A percentile compares a stretch with the other conserved stretches of the same genome.
Conservation (phyloP, 2,329 filamentous ascomycete genomes). For the Aspergillus proliferans region DNA sequence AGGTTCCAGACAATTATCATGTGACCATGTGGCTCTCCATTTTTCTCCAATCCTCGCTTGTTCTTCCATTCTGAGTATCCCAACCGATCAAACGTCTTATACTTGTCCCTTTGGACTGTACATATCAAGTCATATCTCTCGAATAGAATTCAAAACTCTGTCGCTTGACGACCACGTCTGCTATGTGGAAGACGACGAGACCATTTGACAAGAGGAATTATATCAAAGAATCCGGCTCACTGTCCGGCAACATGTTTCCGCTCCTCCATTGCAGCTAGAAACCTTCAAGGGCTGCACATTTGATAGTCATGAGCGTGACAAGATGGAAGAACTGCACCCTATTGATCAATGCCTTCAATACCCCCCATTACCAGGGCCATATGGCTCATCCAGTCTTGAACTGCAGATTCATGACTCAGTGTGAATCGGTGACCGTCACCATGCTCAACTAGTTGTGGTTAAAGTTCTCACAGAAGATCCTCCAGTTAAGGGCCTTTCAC, state of each 20-base stretch:
- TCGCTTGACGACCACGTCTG: background rate
- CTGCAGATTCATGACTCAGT: slow-evolving; percentile 13
- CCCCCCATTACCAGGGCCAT: slow-evolving; percentile 12
- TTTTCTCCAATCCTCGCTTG: too few relatives aligned
- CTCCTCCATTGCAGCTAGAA: slow-evolving; percentile 10
- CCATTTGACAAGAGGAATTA: slow-evolving; percentile 7
- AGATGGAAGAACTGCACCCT: slow-evolving; percentile 10
- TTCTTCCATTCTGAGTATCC: too few relatives aligned
- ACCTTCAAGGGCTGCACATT: slow-evolving; percentile 3
- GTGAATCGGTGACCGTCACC: slow-evolving; percentile 10
- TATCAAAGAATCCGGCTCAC: slow-evolving; percentile 11
- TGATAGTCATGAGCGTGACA: slow-evolving; percentile 2
- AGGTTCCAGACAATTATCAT: too few relatives aligned
- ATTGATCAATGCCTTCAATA: slow-evolving; percentile 12
- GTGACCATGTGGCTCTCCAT: too few relatives aligned
- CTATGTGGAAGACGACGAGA: background rate
- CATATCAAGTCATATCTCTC: background rate
- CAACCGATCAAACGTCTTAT: too few relatives aligned
- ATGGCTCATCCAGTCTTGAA: slow-evolving; percentile 7
- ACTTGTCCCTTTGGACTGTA: background rate
- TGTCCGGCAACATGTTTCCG: slow-evolving; percentile 9
- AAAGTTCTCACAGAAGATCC: slow-evolving; percentile 5
- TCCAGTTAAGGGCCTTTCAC: slow-evolving; percentile 1
- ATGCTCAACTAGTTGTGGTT: slow-evolving; percentile 15
- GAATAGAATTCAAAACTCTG: background rate